These are phyloP conservation scores for Fusarium mexicanum DNA, from an alignment of 2,329 filamentous ascomycete species.

Conservation along the genomic window DNA sequence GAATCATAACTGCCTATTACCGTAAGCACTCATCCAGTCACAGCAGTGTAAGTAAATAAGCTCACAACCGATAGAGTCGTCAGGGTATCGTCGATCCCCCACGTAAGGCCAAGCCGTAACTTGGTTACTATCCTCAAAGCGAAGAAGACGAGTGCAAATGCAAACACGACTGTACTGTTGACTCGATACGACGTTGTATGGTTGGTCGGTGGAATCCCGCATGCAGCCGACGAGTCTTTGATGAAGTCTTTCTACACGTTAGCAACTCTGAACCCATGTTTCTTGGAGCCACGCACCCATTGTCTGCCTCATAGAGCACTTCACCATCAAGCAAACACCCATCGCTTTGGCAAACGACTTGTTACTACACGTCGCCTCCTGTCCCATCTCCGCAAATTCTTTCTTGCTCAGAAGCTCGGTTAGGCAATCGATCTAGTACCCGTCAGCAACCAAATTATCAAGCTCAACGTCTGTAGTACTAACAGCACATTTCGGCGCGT, in stretches of 20 bases:
- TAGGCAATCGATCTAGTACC: background rate
- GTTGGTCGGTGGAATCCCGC: background rate
- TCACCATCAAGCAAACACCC: background rate
- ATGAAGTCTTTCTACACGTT: background rate
- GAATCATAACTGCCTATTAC: background rate
- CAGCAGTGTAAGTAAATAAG: no score
- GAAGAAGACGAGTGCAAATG: background rate
- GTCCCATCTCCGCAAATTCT: background rate
- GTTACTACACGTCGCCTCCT: background rate
- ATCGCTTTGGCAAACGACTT: background rate
- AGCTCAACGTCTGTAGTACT: rapidly evolving
- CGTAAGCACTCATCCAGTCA: background rate
- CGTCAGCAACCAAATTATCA: background rate
- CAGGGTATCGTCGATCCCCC: conserved; percentile 14
- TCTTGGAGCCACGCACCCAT: background rate
- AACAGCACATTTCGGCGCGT: background rate
- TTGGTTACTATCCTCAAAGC: background rate
- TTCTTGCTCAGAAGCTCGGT: background rate
- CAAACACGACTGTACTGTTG: background rate
- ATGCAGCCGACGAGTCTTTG: background rate
- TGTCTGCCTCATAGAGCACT: conserved; percentile 2
- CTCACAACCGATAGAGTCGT: background rate
- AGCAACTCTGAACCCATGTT: background rate
- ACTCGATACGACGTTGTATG: background rate
- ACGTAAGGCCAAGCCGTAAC: background rate